phyloP scores from a whole-genome alignment of 2,329 filamentous ascomycete genomes.

The Pseudogymnoascus sp. region DNA sequence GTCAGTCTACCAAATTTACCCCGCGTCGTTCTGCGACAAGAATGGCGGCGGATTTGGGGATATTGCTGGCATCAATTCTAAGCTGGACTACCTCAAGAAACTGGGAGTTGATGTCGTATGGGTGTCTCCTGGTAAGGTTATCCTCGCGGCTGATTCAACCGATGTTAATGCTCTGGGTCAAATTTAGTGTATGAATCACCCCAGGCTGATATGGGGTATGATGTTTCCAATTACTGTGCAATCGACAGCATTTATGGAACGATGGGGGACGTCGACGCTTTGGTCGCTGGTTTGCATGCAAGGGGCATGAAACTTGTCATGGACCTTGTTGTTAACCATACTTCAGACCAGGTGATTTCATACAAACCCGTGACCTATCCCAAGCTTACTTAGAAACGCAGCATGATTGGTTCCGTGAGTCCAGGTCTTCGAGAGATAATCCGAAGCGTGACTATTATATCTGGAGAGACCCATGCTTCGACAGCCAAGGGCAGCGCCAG shows the following conservation, averaged over 20 bases:
- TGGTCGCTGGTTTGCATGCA: slow-evolving; percentile 50
- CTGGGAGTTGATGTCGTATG: slow-evolving; percentile 57
- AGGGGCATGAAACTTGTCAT: slow-evolving; percentile 58
- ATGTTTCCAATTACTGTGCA: slow-evolving; percentile 57
- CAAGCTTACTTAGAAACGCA: slow-evolving; percentile 26
- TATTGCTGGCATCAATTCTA: slow-evolving; percentile 50
- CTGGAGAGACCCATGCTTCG: slow-evolving; percentile 42
- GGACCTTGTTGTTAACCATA: slow-evolving; percentile 66
- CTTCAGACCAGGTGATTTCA: slow-evolving; percentile 34
- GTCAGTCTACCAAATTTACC: slow-evolving; percentile 47
- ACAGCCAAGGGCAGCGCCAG: slow-evolving; percentile 28
- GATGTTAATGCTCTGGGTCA: neutral
- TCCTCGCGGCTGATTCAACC: neutral
- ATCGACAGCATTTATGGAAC: slow-evolving; percentile 60
- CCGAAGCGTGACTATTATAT: slow-evolving; percentile 58
- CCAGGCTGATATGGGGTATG: slow-evolving; percentile 61
- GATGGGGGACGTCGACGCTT: slow-evolving; percentile 54
- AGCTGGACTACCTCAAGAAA: slow-evolving; percentile 50
- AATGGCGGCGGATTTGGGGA: slow-evolving; percentile 52
- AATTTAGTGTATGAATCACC: slow-evolving; percentile 48
- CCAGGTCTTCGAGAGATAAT: slow-evolving; percentile 40
- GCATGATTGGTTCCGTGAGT: slow-evolving; percentile 53
- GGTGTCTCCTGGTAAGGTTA: slow-evolving; percentile 43
- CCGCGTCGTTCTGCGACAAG: slow-evolving; percentile 46
- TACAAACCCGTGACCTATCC: neutral